These are phyloP conservation scores for Irpex sp. DNA, from an alignment of 1,284 basidiomycete species.

Conservation along the genomic window DNA sequence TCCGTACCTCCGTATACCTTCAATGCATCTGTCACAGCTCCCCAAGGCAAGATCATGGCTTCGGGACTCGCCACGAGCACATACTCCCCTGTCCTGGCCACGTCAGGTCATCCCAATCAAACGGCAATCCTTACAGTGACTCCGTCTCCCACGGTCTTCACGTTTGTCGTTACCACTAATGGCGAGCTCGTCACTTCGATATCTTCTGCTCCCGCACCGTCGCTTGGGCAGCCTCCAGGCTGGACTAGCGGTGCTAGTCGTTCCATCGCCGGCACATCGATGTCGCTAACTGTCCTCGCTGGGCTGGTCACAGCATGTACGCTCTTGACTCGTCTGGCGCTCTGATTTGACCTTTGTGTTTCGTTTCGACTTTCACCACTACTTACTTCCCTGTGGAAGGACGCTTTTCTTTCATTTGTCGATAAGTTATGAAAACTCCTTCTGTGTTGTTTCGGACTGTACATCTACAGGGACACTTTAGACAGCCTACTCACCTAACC, in stretches of 20 bases:
- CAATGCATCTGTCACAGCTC: constrained; percentile 60
- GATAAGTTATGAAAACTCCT: not conserved
- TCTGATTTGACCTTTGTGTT: not conserved
- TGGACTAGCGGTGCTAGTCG: constrained; percentile 14
- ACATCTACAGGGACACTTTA: not conserved
- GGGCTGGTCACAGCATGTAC: not conserved
- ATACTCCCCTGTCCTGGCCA: constrained; percentile 53
- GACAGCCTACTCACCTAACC: not conserved
- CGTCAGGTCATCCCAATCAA: constrained; percentile 20
- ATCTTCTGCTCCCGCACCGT: constrained; percentile 25
- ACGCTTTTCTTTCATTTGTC: not conserved
- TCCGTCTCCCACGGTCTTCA: constrained; percentile 30
- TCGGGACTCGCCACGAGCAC: constrained; percentile 67
- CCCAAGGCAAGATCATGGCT: constrained; percentile 47
- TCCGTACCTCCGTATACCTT: constrained; percentile 68
- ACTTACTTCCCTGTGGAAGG: not conserved
- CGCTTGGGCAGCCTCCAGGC: constrained; percentile 33
- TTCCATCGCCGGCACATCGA: not conserved
- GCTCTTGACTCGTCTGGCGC: not conserved
- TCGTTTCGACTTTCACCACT: not conserved
- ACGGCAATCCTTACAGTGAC: constrained; percentile 31
- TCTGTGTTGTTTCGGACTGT: not conserved
- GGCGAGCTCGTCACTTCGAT: constrained; percentile 28
- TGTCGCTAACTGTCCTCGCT: not conserved
- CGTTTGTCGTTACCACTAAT: constrained; percentile 31